Base-by-base conservation (phyloP, 768 basidiomycete genomes). In the Leccinum aurantiacum region DNA sequence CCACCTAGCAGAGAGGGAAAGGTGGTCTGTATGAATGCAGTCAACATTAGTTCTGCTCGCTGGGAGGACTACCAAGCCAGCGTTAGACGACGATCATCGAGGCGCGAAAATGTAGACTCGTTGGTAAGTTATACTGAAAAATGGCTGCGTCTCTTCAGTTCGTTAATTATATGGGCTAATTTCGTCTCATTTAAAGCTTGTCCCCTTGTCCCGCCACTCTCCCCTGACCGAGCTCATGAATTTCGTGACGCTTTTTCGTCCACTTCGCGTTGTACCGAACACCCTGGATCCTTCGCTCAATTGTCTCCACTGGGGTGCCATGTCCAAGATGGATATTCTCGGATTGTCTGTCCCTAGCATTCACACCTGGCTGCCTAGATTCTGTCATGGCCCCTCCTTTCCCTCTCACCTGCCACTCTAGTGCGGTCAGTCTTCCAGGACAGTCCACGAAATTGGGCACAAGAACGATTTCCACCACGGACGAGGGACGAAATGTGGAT, bases 151-250 rank as follows among this genome's bases (percentile, higher is more conserved):
- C 53, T 53, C 49, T 38, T 13, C 10, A 41, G 2, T 46, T 58
- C 41, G 31, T 50, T 62, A n/a, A 57, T 22, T 17, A 19, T 25
- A 31, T 58, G 19, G 37, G 17, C 59, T 46, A 15, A 1, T 31
- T 17, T 55, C 19, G 9, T 15, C n/a, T 6, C 11, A 3, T 22
- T 9, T 25, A 13, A 55, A 95, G 93, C 82, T 92, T 8, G 87
- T 90, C 8, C 93, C 93, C 1, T 79, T 98, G 5, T 85, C 86
- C 8, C 85, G 96, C 2, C 95, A 99, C 69, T 96, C 94, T 0
- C 81, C 29, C 0, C 82, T 96, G 5, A 90, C 91, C 0, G 96
- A 98, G 69, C 82, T 98, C 1, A 85, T 87, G 60, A 75, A 78
- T 1, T 88, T 99, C 55, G 92, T 97, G 25, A 76, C 81, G 0